Base-by-base conservation (phyloP, 352 stramenopile species). In the Aphanomyces cochlioides region DNA sequence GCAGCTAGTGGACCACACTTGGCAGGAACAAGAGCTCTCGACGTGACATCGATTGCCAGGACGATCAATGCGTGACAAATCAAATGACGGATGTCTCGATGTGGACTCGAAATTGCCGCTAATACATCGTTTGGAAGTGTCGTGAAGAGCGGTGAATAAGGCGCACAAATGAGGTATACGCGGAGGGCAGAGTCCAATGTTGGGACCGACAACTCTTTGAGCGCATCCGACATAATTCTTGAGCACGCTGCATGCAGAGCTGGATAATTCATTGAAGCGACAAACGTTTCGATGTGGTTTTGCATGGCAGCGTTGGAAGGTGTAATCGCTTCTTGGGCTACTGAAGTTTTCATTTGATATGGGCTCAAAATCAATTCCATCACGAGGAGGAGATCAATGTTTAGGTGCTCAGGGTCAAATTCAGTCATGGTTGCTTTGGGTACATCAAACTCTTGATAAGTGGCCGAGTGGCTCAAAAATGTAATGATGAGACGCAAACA, bases 341-440 rank as follows among this genome's bases (percentile, higher is more conserved):
- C 36, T 37, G 54, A 12, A n/a, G 7, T 2, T n/a, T 17, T 28
- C 17, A 45, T 37, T 12, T 37, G 13, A n/a, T 61, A 61, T 37
- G 54, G 54, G 15, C 15, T 40, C 19, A 61, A 37, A 10, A 61
- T 37, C 17, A 61, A 37, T 37, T 61, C 54, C 15, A 61, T 5
- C 54, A 61, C 54, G 54, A 61, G 19, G 7, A 15, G 54, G 15
- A 61, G 39, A 37, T 61, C 54, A 19, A 61, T 61, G 34, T 61
- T 61, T 28, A 61, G 17, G 37, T 61, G 54, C 36, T 70, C 64
- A 3, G 64, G 34, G 47, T 70, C 64, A 28, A 54, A 70, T 5
- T 70, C 64, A 40, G 36, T 10, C 13, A 17, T 47, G 28, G 28
- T 28, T 28, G 28, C 28, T 17, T 63, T 60, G 37, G 64, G 64